Conservation (phyloP, 768 basidiomycete genomes). For the Neoboletus brunneissimus region DNA sequence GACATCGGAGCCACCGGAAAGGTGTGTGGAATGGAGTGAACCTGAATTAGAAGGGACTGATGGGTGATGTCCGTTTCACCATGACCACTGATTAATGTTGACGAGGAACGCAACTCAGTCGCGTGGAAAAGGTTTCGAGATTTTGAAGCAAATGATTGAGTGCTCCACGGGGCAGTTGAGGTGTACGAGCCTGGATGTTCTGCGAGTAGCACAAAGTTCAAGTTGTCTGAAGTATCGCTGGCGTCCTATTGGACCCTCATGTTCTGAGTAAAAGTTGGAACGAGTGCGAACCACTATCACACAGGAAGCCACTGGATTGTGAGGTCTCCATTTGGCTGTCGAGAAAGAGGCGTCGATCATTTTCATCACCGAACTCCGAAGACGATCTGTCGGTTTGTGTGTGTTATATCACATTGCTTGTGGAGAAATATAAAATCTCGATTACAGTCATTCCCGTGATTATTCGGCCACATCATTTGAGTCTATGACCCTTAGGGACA, state of each 20-base stretch:
- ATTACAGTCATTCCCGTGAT: conserved; percentile 7
- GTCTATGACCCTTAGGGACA: conserved; percentile 6
- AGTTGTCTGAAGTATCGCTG: too few species aligned
- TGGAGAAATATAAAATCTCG: background rate
- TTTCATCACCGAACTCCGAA: conserved; percentile 1
- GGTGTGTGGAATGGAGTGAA: background rate
- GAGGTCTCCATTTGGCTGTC: background rate
- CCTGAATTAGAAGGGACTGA: background rate
- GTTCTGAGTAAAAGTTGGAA: background rate
- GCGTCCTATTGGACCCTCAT: too few species aligned
- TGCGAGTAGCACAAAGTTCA: background rate
- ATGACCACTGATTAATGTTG: too few species aligned
- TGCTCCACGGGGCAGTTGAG: background rate
- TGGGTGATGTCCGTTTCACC: background rate
- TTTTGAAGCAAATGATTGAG: background rate
- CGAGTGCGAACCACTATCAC: background rate
- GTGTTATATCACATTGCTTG: conserved; percentile 4
- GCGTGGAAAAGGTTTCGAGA: background rate
- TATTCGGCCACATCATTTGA: conserved; percentile 1
- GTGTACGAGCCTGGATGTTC: background rate
- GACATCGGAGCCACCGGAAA: background rate
- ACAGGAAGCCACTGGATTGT: background rate
- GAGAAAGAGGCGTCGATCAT: background rate
- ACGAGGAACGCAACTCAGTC: background rate
- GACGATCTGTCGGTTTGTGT: conserved; percentile 8